These are phyloP conservation scores for Pseudogymnoascus sp. DNA, from an alignment of 2,329 filamentous ascomycete genomes.

Conservation along the genomic window DNA sequence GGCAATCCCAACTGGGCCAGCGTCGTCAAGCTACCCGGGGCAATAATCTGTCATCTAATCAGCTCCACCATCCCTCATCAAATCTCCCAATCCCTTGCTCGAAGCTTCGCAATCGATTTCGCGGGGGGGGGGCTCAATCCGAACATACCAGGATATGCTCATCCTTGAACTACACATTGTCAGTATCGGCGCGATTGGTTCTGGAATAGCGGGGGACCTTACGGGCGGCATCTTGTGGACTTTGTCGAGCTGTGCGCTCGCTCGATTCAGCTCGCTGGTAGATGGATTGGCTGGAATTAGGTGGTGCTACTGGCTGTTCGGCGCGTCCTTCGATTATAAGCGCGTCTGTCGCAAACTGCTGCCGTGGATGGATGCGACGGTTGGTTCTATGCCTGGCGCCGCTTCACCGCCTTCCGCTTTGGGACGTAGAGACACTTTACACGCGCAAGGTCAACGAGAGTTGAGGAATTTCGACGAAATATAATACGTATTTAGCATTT, in stretches of 20 bases:
- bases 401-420: constrained; percentile 1
- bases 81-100: background rate
- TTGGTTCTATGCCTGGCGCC: background rate
- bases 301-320: background rate
- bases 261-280: background rate
- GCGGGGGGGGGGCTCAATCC: background rate
- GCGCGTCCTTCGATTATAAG: constrained; percentile 6
- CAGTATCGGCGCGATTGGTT: background rate
- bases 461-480: background rate
- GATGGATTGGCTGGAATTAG: constrained; percentile 1
- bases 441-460: background rate
- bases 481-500: background rate
- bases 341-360: constrained; percentile 5
- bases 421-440: background rate
- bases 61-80: background rate
- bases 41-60: constrained; percentile 30
- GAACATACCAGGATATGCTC: constrained; percentile 40
- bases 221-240: constrained; percentile 8
- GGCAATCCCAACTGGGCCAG: constrained; percentile 28
- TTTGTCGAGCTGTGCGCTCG: constrained; percentile 1
- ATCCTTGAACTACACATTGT: constrained; percentile 35
- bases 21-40: constrained; percentile 33
- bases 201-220: background rate
- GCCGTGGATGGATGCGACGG: background rate
- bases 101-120: background rate